Percentiles rank a stretch among this genome's conserved stretches.
These are phyloP conservation scores for Aristolochia californica DNA, from an alignment of 164 flowering plant species.

Conservation along the genomic window DNA sequence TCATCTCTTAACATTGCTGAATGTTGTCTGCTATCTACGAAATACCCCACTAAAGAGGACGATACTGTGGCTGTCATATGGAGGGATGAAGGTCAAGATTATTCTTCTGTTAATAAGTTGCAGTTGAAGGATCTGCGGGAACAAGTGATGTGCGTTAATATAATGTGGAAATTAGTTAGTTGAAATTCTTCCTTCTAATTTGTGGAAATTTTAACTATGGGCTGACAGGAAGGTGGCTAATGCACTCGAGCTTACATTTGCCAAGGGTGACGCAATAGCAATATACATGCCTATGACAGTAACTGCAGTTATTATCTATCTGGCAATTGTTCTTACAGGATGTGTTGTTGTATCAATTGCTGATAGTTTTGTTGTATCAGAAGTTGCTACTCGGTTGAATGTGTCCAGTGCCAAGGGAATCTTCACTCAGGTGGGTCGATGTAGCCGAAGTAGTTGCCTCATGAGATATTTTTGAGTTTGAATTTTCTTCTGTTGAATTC, in stretches of 20 bases:
- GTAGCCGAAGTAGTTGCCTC: background rate
- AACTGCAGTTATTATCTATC: slow-evolving; percentile 68
- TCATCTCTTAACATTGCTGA: slow-evolving; percentile 74
- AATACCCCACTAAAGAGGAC: slow-evolving; percentile 42
- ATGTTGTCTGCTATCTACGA: slow-evolving; percentile 56
- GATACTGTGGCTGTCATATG: slow-evolving; percentile 54
- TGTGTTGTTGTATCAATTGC: slow-evolving; percentile 86
- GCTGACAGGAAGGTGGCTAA: slow-evolving; percentile 72
- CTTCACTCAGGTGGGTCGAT: slow-evolving; percentile 64
- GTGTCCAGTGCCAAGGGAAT: slow-evolving; percentile 84
- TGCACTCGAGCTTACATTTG: slow-evolving; percentile 59
- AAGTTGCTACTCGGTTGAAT: slow-evolving; percentile 75
- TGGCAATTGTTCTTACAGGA: slow-evolving; percentile 79
- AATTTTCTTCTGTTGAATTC: too few species aligned
- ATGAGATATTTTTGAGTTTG: too few species aligned
- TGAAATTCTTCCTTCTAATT: background rate
- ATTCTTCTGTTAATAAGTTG: slow-evolving; percentile 37
- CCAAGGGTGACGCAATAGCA: slow-evolving; percentile 86
- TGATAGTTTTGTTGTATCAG: slow-evolving; percentile 84
- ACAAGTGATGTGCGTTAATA: slow-evolving; percentile 60
- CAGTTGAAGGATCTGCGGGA: slow-evolving; percentile 61
- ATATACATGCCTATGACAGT: slow-evolving; percentile 95
- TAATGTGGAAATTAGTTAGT: background rate
- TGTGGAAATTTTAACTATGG: background rate
- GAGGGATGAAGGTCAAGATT: slow-evolving; percentile 76